Base-by-base conservation (phyloP, 768 basidiomycete genomes). In the Hericium rajendrae region DNA sequence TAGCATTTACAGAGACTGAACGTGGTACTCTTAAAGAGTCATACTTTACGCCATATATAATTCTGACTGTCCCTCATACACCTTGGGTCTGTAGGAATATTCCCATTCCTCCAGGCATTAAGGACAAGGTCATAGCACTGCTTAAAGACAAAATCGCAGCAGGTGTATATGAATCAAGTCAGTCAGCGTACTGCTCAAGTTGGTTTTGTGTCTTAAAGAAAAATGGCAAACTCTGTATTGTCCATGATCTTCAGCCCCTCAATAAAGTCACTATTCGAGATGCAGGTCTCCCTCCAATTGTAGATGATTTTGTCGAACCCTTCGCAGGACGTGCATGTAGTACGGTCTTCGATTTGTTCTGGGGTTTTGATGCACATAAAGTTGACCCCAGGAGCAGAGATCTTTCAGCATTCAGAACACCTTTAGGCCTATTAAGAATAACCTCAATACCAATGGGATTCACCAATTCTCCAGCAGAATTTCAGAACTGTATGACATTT, bases 121-220 rank as follows among this genome's bases (percentile, higher is more conserved):
- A 50, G 9, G 38, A 39, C 2, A 22, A 56, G 8, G 48, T 56
- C 18, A 49, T 56, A 49, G 43, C 39, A 16, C 11, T 51, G 18
- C 38, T 57, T 10, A 22, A 28, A 22, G 49, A 50, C n/a, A 50
- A 50, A 24, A 50, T 50, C 5, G 16, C 49, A 1, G 50, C 56
- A 4, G 56, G 56, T 6, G 51, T 57, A 0, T 78, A 76, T 53
- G 71, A 79, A 60, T 70, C 67, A 0, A 73, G 69, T 0, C 68
- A 74, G 38, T 22, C 22, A 22, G 22, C 22, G 22, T 22, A 22
- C 22, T 22, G 22, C 22, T 22, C 22, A 22, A 22, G 22, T 22
- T 22, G 22, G 22, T 22, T 22, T 22, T 22, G 22, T 22, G 22
- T 22, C 22, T 22, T 22, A 22, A 22, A 22, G 22, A 22, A 22